Conservation (phyloP, 1,139 yeast genomes). For the Kodamaea plutei region DNA sequence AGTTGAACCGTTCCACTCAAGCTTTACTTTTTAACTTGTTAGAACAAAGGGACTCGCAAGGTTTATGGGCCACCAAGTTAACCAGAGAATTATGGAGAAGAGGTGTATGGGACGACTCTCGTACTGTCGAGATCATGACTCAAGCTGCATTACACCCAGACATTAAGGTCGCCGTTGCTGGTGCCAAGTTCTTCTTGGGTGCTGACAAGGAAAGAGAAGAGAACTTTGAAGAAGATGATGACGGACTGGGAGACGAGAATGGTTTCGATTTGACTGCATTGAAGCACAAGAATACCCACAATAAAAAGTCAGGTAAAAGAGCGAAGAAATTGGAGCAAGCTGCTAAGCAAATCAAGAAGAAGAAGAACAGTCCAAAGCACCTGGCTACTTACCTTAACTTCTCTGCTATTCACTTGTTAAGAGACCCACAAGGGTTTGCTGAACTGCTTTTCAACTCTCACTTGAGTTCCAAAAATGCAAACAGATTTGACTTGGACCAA, state of each 20-base stretch:
- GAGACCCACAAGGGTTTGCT: constrained; percentile 98
- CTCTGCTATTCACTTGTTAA: constrained; percentile 85
- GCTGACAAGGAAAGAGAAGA: constrained; percentile 96
- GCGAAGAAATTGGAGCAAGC: constrained; percentile 76
- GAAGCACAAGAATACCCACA: constrained; percentile 76
- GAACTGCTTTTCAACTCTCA: constrained; percentile 74
- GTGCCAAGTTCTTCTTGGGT: constrained; percentile 85
- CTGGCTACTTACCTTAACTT: constrained; percentile 81
- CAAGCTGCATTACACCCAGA: constrained; percentile 90
- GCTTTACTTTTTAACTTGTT: constrained; percentile 83
- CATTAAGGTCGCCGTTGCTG: constrained; percentile 83
- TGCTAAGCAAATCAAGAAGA: constrained; percentile 62
- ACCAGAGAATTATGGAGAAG: constrained; percentile 96
- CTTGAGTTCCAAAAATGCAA: constrained; percentile 61
- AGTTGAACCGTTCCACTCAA: constrained; percentile 83
- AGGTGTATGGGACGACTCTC: constrained; percentile 96
- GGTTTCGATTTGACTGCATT: constrained; percentile 64
- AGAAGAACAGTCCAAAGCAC: constrained; percentile 47
- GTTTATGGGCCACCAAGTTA: constrained; percentile 93
- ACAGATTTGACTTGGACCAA: constrained; percentile 77
- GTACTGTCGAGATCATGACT: constrained; percentile 95
- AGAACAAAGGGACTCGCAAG: constrained; percentile 74
- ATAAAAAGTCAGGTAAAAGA: constrained; percentile 78
- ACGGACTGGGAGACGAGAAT: constrained; percentile 69
- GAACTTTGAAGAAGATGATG: constrained; percentile 66